Evolutionary conservation across 1,284 basidiomycete species (phyloP).

Genomic region (Ustilago hordei): DNA sequence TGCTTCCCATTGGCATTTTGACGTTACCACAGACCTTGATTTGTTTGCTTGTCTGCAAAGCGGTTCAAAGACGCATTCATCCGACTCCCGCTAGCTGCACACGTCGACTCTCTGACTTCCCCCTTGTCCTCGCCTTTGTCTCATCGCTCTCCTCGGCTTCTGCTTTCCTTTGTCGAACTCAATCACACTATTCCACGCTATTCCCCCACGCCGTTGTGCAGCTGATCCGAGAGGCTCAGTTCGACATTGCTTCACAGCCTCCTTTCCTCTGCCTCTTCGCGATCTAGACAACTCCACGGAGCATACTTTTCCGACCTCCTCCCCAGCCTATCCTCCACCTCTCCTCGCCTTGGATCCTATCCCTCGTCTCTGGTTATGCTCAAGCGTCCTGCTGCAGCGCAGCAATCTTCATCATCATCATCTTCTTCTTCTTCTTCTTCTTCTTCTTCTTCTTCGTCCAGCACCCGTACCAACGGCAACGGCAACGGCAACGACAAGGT

Average conservation of each 20-base stretch:
- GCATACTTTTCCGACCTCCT: neutral
- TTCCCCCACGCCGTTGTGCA: slow-evolving; percentile 15
- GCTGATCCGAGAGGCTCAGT: slow-evolving; percentile 6
- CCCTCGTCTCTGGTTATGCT: slow-evolving; percentile 21
- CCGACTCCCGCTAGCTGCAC: neutral
- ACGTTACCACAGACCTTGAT: neutral
- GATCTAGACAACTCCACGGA: slow-evolving; percentile 3
- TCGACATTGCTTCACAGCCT: slow-evolving; percentile 3
- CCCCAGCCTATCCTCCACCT: slow-evolving; percentile 1
- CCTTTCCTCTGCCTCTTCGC: neutral
- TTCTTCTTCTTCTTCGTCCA: slow-evolving; percentile 8
- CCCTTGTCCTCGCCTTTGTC: slow-evolving; percentile 1
- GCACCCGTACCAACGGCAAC: neutral
- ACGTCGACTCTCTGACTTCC: neutral
- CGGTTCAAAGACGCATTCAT: neutral
- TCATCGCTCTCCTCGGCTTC: neutral
- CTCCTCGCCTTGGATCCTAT: neutral
- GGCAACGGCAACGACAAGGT: slow-evolving; percentile 5
- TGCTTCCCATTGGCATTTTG: neutral
- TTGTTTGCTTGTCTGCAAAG: neutral
- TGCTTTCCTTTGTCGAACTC: neutral
- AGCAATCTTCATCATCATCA: slow-evolving; percentile 11
- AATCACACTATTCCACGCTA: neutral
- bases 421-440: slow-evolving; percentile 12
- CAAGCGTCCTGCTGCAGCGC: slow-evolving; percentile 22